Base-by-base conservation (phyloP, 257 asterid species). In the Solanum dulcamara region DNA sequence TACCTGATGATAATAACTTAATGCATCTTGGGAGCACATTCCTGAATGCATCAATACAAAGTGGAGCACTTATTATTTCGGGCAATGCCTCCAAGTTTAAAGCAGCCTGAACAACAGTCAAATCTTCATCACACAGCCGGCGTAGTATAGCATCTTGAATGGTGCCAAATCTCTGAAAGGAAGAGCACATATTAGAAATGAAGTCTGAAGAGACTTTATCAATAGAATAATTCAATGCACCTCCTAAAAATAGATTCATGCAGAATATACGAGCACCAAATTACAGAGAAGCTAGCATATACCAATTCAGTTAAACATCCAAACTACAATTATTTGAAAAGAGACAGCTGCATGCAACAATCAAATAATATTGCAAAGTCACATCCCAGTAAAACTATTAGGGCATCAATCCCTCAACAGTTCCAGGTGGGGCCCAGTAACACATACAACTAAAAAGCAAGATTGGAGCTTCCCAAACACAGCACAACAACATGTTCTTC, bases 61-160 rank as follows among this genome's bases (percentile, higher is more conserved):
- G 85, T 28, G 93, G 86, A 10, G 94, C 60, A 88, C 87, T 88
- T 75, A 94, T 79, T 40, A 95, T 87, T 68, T 92, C 94, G 3
- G 90, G 75, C 86, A 95, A 83, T 55, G 88, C 87, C 86, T 93
- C 88, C 87, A 95, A 57, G 51, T 89, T 90, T 86, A 97, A 85
- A 87, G 90, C 97, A 83, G 92, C 95, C 86, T 91, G 91, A 83
- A 93, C 97, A 87, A 97, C 99, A 87, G 87, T 87, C 81, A 97
- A 84, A 87, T 97, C 97, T 87, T 94, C 98, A 75, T 95, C 98
- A 81, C 89, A 88, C 86, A 97, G 96, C 86, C 96, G 90, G 67
- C 91, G 95, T 68, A 90, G 37, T 84, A 97, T 85, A 85, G 96
- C 97, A 90, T 93, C 97, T 89, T 91, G 96, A 87, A 94, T 89